Percentiles rank a stretch among this genome's conserved stretches.
Conservation (phyloP, 169 alveolate species). For the Eimeria acervulina region DNA sequence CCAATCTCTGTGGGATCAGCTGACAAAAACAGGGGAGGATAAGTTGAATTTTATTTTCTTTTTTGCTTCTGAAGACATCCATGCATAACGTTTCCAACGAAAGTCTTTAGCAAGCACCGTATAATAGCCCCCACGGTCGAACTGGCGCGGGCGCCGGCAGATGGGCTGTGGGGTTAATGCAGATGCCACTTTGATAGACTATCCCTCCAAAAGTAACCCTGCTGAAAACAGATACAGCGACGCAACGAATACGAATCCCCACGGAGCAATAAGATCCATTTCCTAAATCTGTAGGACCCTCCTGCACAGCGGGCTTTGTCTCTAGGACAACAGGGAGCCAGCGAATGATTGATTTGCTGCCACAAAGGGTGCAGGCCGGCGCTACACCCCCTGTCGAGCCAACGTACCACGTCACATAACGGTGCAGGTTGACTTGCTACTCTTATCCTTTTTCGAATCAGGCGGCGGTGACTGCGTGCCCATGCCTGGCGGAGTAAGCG, state of each 20-base stretch:
- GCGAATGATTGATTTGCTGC: background rate
- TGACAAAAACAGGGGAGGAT: background rate
- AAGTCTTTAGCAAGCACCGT: background rate
- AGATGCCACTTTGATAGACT: background rate
- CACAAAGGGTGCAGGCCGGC: background rate
- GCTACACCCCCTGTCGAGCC: background rate
- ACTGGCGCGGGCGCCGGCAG: background rate
- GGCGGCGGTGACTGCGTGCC: conserved; percentile 51
- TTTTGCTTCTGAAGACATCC: background rate
- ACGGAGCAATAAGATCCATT: background rate
- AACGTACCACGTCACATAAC: conserved; percentile 5
- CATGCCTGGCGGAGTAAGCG: conserved; percentile 74
- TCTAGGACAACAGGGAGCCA: background rate
- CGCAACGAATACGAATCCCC: background rate
- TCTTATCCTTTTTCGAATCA: conserved; percentile 32
- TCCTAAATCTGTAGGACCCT: background rate
- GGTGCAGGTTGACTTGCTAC: conserved; percentile 23
- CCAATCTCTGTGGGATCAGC: background rate
- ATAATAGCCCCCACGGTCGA: background rate
- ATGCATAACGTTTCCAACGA: background rate
- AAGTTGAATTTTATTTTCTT: background rate
- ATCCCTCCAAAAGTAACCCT: background rate
- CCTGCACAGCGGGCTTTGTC: background rate
- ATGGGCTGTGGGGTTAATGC: background rate
- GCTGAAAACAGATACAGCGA: background rate